Base-by-base conservation (phyloP, 2,329 filamentous ascomycete species). In the Clarireedia sp. region DNA sequence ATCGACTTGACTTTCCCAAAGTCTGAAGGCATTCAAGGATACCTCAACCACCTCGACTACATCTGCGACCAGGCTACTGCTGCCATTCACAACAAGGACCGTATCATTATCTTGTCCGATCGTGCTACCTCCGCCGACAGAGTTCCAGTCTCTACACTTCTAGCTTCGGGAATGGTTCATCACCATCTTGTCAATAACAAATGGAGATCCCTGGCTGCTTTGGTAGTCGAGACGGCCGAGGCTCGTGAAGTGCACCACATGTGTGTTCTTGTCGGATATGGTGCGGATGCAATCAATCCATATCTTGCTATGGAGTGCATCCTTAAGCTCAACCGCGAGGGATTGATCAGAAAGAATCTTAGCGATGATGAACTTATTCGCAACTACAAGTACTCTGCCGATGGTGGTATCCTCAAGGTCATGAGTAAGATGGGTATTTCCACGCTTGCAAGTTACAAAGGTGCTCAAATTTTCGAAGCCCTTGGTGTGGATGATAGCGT, bases 381-480 rank as follows among this genome's bases (percentile, higher is more conserved):
- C 66, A 97, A 97, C 76, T 97, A 96, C 80, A 95, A 95, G 75
- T 89, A 95, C 72, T 96, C 92, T 60, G 92, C 89, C 66, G 91
- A 96, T 64, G 92, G 92, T 68, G 92, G 92, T 75, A 96, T 97
- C 61, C 78, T 97, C 61, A 97, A 97, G 74, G 92, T 97, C 70
- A 97, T 97, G 92, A 94, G 87, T 72, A 97, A 97, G 79, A 97
- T 97, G 92, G 92, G 92, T 76, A 97, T 97, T 62, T 96, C 92
- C 6, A 97, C 92, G 33, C 78, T 97, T 46, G 90, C 92, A 68
- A 92, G 87, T 63, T 97, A 97, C 78, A 97, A 97, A 78, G 92
- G 92, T 68, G 92, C 92, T 55, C 92, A 97, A 75, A 97, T 97
- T 62, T 97, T 96, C 64, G 92, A 97, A 71, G 90, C 91, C 48